phyloP scores from a whole-genome alignment of 306 rosid genomes.

The Vicia sativa region DNA sequence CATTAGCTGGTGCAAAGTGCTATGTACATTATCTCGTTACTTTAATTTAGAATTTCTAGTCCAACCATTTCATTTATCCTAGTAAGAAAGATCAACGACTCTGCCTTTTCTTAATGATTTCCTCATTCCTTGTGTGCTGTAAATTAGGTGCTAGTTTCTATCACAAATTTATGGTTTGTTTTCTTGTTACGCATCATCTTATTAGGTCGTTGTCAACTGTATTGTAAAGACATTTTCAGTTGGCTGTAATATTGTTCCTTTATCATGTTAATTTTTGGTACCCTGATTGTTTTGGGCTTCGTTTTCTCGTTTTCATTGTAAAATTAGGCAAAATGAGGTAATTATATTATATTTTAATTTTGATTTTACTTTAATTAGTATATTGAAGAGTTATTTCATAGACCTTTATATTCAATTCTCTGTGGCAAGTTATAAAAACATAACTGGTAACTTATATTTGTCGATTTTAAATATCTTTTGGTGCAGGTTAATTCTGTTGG shows the following conservation, averaged over 20 bases:
- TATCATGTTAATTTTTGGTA: conserved; percentile 1
- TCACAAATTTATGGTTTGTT: conserved; percentile 1
- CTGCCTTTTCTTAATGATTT: conserved; percentile 11
- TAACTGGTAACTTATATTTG: neutral
- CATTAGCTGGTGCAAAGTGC: conserved; percentile 24
- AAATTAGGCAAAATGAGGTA: conserved; percentile 10
- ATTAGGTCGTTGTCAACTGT: neutral
- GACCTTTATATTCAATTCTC: neutral
- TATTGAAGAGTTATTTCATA: conserved; percentile 2
- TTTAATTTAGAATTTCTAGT: conserved; percentile 13
- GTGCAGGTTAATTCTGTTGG: conserved; percentile 87
- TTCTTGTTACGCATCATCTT: conserved; percentile 21
- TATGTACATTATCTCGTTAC: conserved; percentile 5
- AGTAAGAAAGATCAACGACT: conserved; percentile 20
- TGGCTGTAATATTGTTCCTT: conserved; percentile 14
- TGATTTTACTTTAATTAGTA: conserved; percentile 1
- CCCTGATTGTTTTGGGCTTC: neutral
- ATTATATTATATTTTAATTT: neutral
- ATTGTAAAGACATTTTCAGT: conserved; percentile 6
- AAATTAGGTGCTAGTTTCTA: conserved; percentile 23
- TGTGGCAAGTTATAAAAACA: neutral
- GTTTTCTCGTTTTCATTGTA: conserved; percentile 13
- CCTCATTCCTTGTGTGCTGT: conserved; percentile 25
- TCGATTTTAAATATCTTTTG: conserved; percentile 28
- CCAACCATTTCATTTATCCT: conserved; percentile 27